Evolutionary conservation across 1,139 yeast species (phyloP).

Genomic region (Pneumocystis carinii): DNA sequence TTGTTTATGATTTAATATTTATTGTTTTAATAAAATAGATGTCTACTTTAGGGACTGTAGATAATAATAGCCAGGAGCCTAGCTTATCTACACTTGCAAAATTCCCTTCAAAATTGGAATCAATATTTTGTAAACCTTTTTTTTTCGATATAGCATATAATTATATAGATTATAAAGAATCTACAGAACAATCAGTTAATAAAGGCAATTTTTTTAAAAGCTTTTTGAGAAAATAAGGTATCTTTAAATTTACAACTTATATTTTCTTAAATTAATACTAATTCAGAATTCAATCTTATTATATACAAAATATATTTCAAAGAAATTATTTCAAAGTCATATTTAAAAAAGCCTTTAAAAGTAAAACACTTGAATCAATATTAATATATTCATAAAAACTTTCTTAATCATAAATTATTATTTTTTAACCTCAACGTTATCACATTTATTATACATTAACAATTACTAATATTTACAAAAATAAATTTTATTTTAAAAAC

Average conservation of each 20-base stretch:
- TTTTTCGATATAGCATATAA: constrained; percentile 2
- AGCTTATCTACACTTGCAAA: background rate
- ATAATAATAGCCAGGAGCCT: background rate
- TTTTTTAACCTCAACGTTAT: too few relatives aligned
- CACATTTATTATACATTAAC: too few relatives aligned
- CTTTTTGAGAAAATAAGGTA: background rate
- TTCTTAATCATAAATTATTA: too few relatives aligned
- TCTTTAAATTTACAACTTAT: background rate
- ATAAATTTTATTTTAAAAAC: too few relatives aligned
- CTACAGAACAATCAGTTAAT: background rate
- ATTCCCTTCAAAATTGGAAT: background rate
- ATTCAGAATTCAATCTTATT: too few relatives aligned
- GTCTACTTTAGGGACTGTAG: background rate
- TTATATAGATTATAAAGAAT: background rate
- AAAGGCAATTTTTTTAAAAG: background rate
- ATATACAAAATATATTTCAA: background rate
- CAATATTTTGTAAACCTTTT: background rate
- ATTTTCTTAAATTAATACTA: constrained; percentile 40
- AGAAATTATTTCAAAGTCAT: too few relatives aligned
- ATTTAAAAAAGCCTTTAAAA: too few relatives aligned
- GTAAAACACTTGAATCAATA: too few relatives aligned
- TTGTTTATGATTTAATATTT: background rate
- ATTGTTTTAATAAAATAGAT: background rate
- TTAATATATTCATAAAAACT: too few relatives aligned
- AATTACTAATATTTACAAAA: too few relatives aligned